Conservation (phyloP, 768 basidiomycete genomes). For the Calvatia gigantea region DNA sequence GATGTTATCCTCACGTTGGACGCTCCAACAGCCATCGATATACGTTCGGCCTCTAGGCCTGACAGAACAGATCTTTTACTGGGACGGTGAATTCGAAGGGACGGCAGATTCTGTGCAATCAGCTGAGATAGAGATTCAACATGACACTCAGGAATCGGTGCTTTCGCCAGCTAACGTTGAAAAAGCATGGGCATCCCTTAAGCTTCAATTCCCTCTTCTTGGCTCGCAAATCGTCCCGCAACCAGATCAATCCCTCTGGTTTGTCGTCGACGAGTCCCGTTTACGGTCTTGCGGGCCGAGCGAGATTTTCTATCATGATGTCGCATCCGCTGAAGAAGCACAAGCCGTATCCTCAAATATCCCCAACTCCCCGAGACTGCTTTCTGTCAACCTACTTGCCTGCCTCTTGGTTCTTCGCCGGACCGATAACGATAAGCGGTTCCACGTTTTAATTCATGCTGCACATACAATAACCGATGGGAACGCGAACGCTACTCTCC, state of each 20-base stretch:
- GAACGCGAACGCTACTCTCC: slow-evolving; percentile 35
- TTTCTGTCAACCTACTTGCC: slow-evolving; percentile 41
- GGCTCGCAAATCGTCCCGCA: slow-evolving; percentile 36
- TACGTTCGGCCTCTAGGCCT: slow-evolving; percentile 28
- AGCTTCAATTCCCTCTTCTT: slow-evolving; percentile 47
- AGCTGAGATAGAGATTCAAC: slow-evolving; percentile 24
- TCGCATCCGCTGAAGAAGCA: slow-evolving; percentile 33
- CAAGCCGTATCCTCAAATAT: slow-evolving; percentile 23
- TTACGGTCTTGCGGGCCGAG: slow-evolving; percentile 26
- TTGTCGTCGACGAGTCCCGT: slow-evolving; percentile 37
- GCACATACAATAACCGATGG: slow-evolving; percentile 54
- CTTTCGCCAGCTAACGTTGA: slow-evolving; percentile 29
- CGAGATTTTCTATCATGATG: slow-evolving; percentile 35
- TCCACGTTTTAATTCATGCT: slow-evolving; percentile 40
- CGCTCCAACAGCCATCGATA: slow-evolving; percentile 1
- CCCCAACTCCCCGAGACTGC: slow-evolving; percentile 28
- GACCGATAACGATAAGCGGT: slow-evolving; percentile 28
- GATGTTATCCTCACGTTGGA: slow-evolving; percentile 12
- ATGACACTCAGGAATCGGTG: slow-evolving; percentile 12
- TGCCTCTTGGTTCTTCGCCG: slow-evolving; percentile 39
- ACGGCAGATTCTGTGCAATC: slow-evolving; percentile 41
- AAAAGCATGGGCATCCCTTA: slow-evolving; percentile 43
- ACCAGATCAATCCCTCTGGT: slow-evolving; percentile 27
- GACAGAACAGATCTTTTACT: slow-evolving; percentile 39
- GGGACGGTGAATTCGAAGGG: slow-evolving; percentile 37